Evolutionary conservation across 495 filamentous ascomycete species (phyloP), one percentile per base, ranked within the genome.

Genomic region (Barbatosphaeria neglecta): DNA sequence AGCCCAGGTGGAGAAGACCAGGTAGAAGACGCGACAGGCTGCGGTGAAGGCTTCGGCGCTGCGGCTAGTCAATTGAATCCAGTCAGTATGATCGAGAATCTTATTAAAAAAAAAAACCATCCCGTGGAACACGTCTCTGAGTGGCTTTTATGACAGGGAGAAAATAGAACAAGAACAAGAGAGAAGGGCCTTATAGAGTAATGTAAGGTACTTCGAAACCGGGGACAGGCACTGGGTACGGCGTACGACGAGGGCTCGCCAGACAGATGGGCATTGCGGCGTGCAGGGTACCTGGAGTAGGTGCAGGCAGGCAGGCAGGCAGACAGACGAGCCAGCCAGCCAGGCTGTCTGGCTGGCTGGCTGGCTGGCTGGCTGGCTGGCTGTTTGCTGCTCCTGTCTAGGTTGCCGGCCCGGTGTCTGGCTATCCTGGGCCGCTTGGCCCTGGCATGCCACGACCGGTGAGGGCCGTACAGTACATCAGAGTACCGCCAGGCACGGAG

Each of bases 1-100:
- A 40, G 51, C 43, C 20, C 37, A 49, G 37, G 49, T 33, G 48
- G 48, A 56, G 50, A 33, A 56, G 28, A 45, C n/a, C n/a, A n/a
- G n/a, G n/a, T n/a, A n/a, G 45, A 19, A 48, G 38, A 48, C 43
- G 31, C 13, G 31, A 35, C 9, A n/a, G 31, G 31, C 31, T 10
- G 31, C 13, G 13, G 31, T n/a, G 28, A n/a, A 35, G 31, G 31
- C 31, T 35, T n/a, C 13, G n/a, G 31, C 13, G 15, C 11, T 15
- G 31, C 31, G 31, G 13, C n/a, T n/a, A n/a, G 10, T 15, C 13
- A 40, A 39, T 43, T 13, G 40, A 35, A 25, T 52, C 24, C 44
- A 40, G 37, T 41, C 35, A 35, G 31, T 35, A 15, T 48, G 44
- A 42, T 37, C 44, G 16, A 20, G 28, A 37, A 46, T 43, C 17